Evolutionary conservation across 202 grass and related monocot genomes (phyloP).

Genomic region (Dendrocalamus latiflorus): DNA sequence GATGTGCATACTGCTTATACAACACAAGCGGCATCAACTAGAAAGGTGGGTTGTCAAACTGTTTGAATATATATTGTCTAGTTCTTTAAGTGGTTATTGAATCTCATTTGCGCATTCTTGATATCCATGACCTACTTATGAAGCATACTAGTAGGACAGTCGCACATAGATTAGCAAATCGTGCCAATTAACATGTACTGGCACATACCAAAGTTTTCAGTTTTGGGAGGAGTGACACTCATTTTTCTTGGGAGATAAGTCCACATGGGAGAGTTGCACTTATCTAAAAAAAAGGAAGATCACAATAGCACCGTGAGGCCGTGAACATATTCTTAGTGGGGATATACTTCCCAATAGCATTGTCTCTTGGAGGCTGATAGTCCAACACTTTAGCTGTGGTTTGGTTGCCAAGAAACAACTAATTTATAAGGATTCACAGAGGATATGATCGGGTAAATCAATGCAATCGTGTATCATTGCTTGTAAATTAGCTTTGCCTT

Average conservation of each 20-base stretch:
- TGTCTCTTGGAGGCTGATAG: background rate
- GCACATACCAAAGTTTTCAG: background rate
- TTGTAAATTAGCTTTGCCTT: background rate
- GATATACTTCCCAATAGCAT: constrained; percentile 8
- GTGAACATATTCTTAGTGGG: background rate
- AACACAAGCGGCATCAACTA: constrained; percentile 34
- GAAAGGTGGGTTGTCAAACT: constrained; percentile 40
- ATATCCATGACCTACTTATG: background rate
- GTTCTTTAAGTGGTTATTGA: constrained; percentile 10
- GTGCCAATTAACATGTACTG: constrained; percentile 1
- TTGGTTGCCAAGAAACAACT: background rate
- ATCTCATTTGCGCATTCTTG: background rate
- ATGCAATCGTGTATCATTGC: background rate
- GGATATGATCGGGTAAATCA: background rate
- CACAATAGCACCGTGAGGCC: background rate
- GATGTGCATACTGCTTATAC: background rate
- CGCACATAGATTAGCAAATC: background rate
- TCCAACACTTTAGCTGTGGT: background rate
- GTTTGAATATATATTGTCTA: background rate
- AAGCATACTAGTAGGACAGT: background rate
- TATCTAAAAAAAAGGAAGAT: background rate
- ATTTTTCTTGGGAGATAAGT: background rate
- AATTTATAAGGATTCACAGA: background rate
- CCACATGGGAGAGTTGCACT: background rate
- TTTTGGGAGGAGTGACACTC: background rate